phyloP scores from a whole-genome alignment of 768 basidiomycete species.

The Plicaturopsis crispa region DNA sequence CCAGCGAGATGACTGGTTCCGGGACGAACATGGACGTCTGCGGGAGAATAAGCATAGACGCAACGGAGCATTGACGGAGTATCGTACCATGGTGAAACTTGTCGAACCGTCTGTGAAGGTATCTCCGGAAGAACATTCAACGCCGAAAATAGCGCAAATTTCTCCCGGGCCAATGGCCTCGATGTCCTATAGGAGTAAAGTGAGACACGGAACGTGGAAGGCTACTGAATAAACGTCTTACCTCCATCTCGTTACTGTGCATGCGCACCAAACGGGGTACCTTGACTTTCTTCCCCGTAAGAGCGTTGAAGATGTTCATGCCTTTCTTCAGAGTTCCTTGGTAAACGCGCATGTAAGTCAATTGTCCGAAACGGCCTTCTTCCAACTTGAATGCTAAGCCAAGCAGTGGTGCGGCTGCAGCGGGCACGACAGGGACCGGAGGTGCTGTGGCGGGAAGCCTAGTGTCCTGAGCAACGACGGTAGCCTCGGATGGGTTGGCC shows the following conservation, averaged over 20 bases:
- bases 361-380: slow-evolving; percentile 93
- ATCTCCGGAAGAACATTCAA: slow-evolving; percentile 96
- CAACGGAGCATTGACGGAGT: background rate
- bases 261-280: slow-evolving; percentile 93
- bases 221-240: slow-evolving; percentile 24
- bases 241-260: slow-evolving; percentile 99
- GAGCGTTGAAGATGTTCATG: slow-evolving; percentile 79
- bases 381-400: slow-evolving; percentile 98
- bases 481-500: slow-evolving; percentile 77
- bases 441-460: slow-evolving; percentile 57
- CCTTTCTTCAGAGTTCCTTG: slow-evolving; percentile 90
- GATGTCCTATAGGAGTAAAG: slow-evolving; percentile 57
- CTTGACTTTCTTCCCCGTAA: slow-evolving; percentile 96
- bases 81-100: slow-evolving; percentile 82
- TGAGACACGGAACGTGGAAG: background rate
- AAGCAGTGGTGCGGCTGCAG: slow-evolving; percentile 80
- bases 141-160: slow-evolving; percentile 98
- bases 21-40: slow-evolving; percentile 99
- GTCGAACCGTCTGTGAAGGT: slow-evolving; percentile 94
- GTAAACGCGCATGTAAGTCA: slow-evolving; percentile 98
- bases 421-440: slow-evolving; percentile 71
- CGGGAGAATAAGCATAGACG: background rate
- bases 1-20: slow-evolving; percentile 94
- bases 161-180: slow-evolving; percentile 93
- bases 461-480: slow-evolving; percentile 78